Evolutionary conservation across 768 basidiomycete species (phyloP), one percentile per base, ranked within the genome.

Genomic region (Paxillus involutus): DNA sequence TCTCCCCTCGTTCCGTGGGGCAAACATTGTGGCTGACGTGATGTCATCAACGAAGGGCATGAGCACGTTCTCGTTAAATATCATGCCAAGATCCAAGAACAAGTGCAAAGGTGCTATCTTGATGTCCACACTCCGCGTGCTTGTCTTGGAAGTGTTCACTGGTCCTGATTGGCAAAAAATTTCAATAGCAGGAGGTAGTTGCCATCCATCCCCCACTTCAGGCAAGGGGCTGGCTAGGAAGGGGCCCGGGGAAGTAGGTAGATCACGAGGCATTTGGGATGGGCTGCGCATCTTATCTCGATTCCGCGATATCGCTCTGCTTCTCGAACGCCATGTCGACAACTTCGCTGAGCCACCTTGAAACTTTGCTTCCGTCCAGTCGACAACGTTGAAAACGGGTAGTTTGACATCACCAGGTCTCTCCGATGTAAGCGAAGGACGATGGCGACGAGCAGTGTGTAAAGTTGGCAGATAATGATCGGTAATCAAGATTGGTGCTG

Each of bases 401-500:
- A 87, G 71, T 5, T 52, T 53, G 39, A 67, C 54, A 19, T 62
- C 52, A 17, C 47, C 47, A n/a, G 65, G 64, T 43, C 48, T 56
- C 37, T 61, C 58, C 21, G 53, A 58, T 51, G 52, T 43, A 9
- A 69, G 56, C 37, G 65, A 64, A 19, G 80, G 80, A 51, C 81
- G 80, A 40, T 62, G 45, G 62, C 82, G 81, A 6, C 56, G 53
- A 17, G 65, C 48, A 35, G 75, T 59, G 67, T 89, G 88, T 56
- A 89, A 88, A 6, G 69, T 70, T 13, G 75, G 65, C 16, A 95
- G 80, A 57, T 82, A 70, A n/a, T 77, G 78, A 62, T 95, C 94
- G 10, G 84, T 85, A 45, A 94, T 80, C 16, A 96, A 63, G 42
- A 96, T 70, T 12, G 93, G 93, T 13, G 79, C 77, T 24, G 84